Evolutionary conservation across 208 protist species (phyloP).

Genomic region (Trypanosomatidae sp.): DNA sequence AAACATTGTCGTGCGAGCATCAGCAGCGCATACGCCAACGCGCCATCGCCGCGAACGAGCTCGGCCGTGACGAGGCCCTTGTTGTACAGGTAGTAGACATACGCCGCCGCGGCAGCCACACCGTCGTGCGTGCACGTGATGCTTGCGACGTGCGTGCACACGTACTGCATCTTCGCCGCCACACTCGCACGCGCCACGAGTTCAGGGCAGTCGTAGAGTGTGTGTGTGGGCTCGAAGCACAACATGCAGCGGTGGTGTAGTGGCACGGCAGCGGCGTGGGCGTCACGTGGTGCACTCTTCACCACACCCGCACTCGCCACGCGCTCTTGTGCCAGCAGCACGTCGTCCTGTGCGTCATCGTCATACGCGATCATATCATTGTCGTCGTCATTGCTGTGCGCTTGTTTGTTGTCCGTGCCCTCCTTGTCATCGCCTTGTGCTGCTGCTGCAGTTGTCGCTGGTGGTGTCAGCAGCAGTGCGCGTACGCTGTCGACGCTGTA

Average conservation of each 20-base stretch:
- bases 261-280: conserved; percentile 41
- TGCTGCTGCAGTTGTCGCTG: background rate
- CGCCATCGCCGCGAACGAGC: conserved; percentile 26
- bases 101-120: conserved; percentile 42
- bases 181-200: conserved; percentile 21
- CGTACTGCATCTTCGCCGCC: conserved; percentile 18
- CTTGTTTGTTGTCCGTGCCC: background rate
- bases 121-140: conserved; percentile 34
- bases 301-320: background rate
- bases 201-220: conserved; percentile 59
- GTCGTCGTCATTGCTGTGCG: background rate
- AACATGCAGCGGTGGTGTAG: conserved; percentile 36
- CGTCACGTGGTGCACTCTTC: conserved; percentile 1
- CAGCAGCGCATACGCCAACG: conserved; percentile 20
- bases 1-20: conserved; percentile 22
- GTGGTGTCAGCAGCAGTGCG: conserved; percentile 10
- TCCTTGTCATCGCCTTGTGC: background rate
- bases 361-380: background rate
- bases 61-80: conserved; percentile 25
- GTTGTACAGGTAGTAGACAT: conserved; percentile 73
- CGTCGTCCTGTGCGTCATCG: background rate
- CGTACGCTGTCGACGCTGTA: conserved; percentile 49
- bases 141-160: conserved; percentile 37
- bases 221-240: conserved; percentile 45
- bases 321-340: background rate